Evolutionary conservation across 192 early-diverging fungal species (phyloP).

Genomic region (Podila minutissima): DNA sequence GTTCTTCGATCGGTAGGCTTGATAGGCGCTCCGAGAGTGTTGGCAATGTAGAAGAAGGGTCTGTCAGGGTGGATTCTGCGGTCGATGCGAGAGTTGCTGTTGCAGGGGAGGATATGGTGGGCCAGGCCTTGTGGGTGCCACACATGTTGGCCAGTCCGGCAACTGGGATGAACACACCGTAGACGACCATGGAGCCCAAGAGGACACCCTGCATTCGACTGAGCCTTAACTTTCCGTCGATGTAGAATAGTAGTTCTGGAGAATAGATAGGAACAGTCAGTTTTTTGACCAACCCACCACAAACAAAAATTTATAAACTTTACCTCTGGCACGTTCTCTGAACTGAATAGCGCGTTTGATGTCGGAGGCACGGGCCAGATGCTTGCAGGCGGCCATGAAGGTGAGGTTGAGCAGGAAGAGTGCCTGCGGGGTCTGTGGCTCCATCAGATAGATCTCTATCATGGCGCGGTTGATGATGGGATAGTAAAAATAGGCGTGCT

Average conservation of each 20-base stretch:
- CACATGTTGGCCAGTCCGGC: conserved; percentile 19
- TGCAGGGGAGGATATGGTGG: too few relatives aligned
- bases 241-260: conserved; percentile 20
- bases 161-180: conserved; percentile 22
- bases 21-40: too few relatives aligned
- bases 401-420: conserved; percentile 36
- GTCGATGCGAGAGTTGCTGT: too few relatives aligned
- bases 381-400: conserved; percentile 51
- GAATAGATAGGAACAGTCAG: too few relatives aligned
- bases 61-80: too few relatives aligned
- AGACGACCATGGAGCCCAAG: conserved; percentile 35
- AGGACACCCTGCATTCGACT: conserved; percentile 12
- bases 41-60: too few relatives aligned
- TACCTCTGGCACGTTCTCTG: conserved; percentile 42
- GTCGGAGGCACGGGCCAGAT: conserved; percentile 23
- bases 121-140: too few relatives aligned
- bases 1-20: too few relatives aligned
- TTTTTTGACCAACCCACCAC: too few relatives aligned
- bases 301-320: not conserved
- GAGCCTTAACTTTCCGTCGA: conserved; percentile 24
- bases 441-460: conserved; percentile 38
- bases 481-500: conserved; percentile 45
- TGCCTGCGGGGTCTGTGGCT: conserved; percentile 29
- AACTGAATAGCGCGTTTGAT: conserved; percentile 50
- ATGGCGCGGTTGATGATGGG: conserved; percentile 32